Percentiles rank a stretch among this genome's conserved stretches.
Evolutionary conservation across 768 basidiomycete genomes (phyloP).

Genomic region (Cubamyces lactineus): DNA sequence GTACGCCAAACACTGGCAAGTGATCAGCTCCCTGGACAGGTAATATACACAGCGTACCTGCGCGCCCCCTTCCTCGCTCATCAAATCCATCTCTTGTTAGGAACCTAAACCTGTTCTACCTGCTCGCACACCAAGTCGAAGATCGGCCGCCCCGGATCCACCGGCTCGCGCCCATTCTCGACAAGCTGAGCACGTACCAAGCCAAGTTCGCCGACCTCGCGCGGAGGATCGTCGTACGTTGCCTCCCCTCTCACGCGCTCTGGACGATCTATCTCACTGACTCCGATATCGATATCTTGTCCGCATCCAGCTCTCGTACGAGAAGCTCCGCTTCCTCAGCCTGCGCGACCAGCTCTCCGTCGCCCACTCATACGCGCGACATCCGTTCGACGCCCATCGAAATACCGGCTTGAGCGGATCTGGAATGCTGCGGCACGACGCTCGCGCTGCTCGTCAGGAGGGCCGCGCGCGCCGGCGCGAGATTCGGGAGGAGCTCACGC

Average conservation of each 20-base stretch:
- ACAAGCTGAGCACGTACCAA: constrained; percentile 26
- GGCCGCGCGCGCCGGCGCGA: constrained; percentile 18
- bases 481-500: constrained; percentile 24
- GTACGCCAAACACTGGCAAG: constrained; percentile 26
- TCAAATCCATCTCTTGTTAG: neutral
- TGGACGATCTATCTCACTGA: neutral
- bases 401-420: constrained; percentile 8
- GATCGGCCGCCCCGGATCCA: constrained; percentile 27
- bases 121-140: constrained; percentile 22
- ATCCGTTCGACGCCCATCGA: neutral
- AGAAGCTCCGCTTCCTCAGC: constrained; percentile 21
- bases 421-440: constrained; percentile 14
- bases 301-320: constrained; percentile 20
- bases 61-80: too few relatives aligned
- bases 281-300: neutral
- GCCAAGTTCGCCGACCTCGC: constrained; percentile 28
- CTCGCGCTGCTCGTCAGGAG: constrained; percentile 18
- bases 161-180: constrained; percentile 20
- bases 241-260: neutral
- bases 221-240: constrained; percentile 23
- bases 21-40: constrained; percentile 24
- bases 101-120: constrained; percentile 25
- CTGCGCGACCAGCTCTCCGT: constrained; percentile 15
- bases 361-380: constrained; percentile 5
- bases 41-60: neutral